Base-by-base conservation (phyloP, 164 flowering plant species). In the Protea cynaroides region DNA sequence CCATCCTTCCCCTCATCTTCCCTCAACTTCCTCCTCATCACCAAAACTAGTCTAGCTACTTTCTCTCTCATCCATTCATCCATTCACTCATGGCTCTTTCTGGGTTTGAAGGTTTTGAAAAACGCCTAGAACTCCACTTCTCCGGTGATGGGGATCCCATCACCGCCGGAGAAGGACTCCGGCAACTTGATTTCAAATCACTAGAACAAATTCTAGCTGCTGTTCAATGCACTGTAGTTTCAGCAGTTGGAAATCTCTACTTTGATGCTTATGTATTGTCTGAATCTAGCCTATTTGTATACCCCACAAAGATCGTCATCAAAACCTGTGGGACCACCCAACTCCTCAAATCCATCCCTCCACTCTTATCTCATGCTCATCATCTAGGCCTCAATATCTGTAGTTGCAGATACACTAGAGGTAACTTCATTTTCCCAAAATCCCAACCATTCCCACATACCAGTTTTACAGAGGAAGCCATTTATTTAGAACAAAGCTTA, bases 291-390 rank as follows among this genome's bases (percentile, higher is more conserved):
- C 81, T 93, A 3, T 94, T 94, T 64, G 83, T 94, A 3, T 90
- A 90, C 80, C 95, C 97, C 3, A 79, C 78, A 10, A 91, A 85
- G 79, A 79, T 94, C 65, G 79, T 94, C 54, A 86, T 94, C 85
- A 94, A 94, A 65, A 94, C 97, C 0, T 94, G 98, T 70, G 98
- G 98, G 72, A 90, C 98, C 58, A 94, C 98, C 44, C 92, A 86
- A 72, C 80, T 94, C 53, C 76, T 94, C 59, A 86, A 89, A 77
- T 87, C 98, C 22, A 72, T 94, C 73, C 88, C 79, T 50, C 86
- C 83, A 7, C 71, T 94, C 58, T 25, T 87, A 44, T 61, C 57
- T 67, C 80, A 67, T 46, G 95, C 95, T 7, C 8, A 36, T n/a
- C 44, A 72, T 18, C 68, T 94, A 23, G 85, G 86, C 44, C 83